Conservation (phyloP, 257 asterid species). For the Hygrophila difformis region DNA sequence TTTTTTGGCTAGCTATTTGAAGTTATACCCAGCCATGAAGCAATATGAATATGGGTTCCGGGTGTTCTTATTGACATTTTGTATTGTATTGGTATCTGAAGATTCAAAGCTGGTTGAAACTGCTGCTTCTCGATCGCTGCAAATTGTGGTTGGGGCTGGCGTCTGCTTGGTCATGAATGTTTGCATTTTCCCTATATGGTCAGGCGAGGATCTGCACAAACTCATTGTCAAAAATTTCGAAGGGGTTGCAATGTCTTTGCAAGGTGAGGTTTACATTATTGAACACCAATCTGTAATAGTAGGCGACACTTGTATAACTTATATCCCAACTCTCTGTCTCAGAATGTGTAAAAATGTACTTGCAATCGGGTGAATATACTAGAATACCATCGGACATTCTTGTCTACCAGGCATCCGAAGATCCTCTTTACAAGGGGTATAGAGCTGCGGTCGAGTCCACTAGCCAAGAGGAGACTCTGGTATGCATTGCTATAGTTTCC, state of each 20-base stretch:
- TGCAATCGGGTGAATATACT: constrained; percentile 34
- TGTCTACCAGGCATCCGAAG: constrained; percentile 81
- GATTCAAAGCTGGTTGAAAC: constrained; percentile 46
- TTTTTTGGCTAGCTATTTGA: constrained; percentile 58
- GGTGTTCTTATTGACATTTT: constrained; percentile 76
- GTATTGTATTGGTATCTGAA: constrained; percentile 77
- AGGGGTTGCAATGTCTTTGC: constrained; percentile 74
- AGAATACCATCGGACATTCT: constrained; percentile 86
- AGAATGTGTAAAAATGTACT: constrained; percentile 31
- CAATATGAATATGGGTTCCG: constrained; percentile 91
- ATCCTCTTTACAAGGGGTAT: constrained; percentile 81
- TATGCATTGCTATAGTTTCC: constrained; percentile 16
- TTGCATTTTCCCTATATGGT: constrained; percentile 83
- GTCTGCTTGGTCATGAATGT: constrained; percentile 59
- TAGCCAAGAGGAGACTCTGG: constrained; percentile 92
- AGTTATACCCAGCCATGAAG: constrained; percentile 74
- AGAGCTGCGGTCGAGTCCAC: constrained; percentile 81
- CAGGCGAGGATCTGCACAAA: constrained; percentile 93
- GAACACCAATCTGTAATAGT: too few relatives aligned
- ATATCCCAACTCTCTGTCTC: not conserved
- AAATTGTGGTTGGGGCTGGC: constrained; percentile 75
- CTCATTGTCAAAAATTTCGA: constrained; percentile 67
- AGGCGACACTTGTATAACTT: too few relatives aligned
- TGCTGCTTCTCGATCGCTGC: constrained; percentile 63
- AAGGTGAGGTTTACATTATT: constrained; percentile 39